A percentile compares a stretch with the other conserved stretches of the same genome.
Conservation (phyloP, 1,284 basidiomycete genomes). For the Abortiporus biennis region DNA sequence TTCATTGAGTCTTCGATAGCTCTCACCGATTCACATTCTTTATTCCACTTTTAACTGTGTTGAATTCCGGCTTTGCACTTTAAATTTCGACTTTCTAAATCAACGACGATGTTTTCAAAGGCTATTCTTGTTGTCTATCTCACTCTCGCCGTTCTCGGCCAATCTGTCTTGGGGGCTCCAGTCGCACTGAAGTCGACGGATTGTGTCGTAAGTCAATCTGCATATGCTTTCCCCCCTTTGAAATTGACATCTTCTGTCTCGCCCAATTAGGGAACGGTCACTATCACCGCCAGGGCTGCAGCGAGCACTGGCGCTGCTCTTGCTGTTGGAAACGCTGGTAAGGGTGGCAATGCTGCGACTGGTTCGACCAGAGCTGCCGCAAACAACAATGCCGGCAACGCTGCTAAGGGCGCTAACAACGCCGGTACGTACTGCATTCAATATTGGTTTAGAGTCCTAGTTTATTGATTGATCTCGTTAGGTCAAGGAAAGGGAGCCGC, state of each 20-base stretch:
- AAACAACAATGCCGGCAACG: conserved; percentile 11
- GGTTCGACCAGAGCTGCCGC: no score
- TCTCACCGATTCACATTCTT: conserved; percentile 6
- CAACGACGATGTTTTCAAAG: conserved; percentile 26
- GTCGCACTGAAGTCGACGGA: conserved; percentile 10
- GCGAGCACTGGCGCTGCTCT: conserved; percentile 14
- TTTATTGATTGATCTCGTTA: conserved; percentile 1
- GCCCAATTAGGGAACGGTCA: conserved; percentile 12
- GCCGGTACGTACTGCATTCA: no score
- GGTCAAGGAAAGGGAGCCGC: no score
- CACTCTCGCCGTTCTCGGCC: conserved; percentile 17
- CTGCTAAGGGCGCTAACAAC: conserved; percentile 10
- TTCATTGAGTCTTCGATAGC: conserved; percentile 14
- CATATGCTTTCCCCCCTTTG: background rate
- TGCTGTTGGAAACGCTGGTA: conserved; percentile 8
- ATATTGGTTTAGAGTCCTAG: no score
- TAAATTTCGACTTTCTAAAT: conserved; percentile 12
- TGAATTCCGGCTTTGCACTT: conserved; percentile 16
- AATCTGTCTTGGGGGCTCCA: conserved; percentile 13
- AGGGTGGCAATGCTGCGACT: conserved; percentile 8
- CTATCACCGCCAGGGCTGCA: conserved; percentile 16
- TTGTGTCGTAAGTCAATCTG: conserved; percentile 10
- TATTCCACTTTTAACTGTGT: conserved; percentile 1
- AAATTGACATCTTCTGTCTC: conserved; percentile 8
- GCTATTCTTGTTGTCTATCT: conserved; percentile 24